These are phyloP conservation scores for Chalciporus sphaerocephalus DNA, from an alignment of 768 basidiomycete genomes.

Conservation along the genomic window DNA sequence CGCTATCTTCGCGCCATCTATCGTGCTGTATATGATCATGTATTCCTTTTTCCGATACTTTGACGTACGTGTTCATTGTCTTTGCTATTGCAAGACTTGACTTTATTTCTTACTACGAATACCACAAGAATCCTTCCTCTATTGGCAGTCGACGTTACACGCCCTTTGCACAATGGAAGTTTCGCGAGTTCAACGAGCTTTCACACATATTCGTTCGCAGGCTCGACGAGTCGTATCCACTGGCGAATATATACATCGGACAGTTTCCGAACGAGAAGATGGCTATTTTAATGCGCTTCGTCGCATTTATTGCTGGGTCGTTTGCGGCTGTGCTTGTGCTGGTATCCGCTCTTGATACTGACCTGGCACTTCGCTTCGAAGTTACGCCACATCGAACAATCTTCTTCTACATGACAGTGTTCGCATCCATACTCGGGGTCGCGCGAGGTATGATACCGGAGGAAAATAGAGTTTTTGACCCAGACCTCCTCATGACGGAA, in stretches of 20 bases:
- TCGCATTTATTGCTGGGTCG: conserved; percentile 93
- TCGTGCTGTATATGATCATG: conserved; percentile 92
- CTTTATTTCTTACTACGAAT: conserved; percentile 59
- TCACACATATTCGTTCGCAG: conserved; percentile 87
- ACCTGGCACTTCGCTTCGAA: conserved; percentile 90
- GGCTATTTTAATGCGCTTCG: conserved; percentile 86
- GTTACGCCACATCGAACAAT: conserved; percentile 91
- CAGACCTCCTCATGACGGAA: conserved; percentile 87
- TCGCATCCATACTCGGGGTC: conserved; percentile 83
- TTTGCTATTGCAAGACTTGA: not conserved
- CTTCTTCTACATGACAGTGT: conserved; percentile 86
- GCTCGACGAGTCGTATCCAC: conserved; percentile 82
- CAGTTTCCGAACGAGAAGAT: conserved; percentile 97
- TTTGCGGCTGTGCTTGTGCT: conserved; percentile 94
- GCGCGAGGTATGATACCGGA: conserved; percentile 95
- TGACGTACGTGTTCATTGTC: conserved; percentile 57
- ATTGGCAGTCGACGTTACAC: conserved; percentile 93
- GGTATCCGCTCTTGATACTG: conserved; percentile 89
- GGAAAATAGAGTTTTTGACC: conserved; percentile 90
- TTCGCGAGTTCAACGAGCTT: conserved; percentile 97
- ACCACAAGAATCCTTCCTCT: conserved; percentile 96
- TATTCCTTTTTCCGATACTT: conserved; percentile 99
- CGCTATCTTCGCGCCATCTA: conserved; percentile 93
- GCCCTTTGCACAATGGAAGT: conserved; percentile 95
- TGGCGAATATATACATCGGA: conserved; percentile 92